A percentile compares a stretch with the other conserved stretches of the same genome.
Evolutionary conservation across 441 rosid species (phyloP).

Genomic region (Eruca vesicaria): DNA sequence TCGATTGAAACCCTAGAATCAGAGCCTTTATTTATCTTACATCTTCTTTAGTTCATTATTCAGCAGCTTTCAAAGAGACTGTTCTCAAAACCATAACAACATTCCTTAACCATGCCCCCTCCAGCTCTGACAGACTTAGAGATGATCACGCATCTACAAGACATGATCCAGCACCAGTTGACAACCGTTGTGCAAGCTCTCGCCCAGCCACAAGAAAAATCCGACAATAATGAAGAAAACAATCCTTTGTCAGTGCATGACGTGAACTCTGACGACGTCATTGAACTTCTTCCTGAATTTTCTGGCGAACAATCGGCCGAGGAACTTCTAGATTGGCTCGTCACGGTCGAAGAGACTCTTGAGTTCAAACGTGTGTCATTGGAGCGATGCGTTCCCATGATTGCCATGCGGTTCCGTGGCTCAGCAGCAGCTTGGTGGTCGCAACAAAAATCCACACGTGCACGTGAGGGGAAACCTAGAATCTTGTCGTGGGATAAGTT

Average conservation of each 20-base stretch:
- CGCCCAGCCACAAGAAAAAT: neutral
- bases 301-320: neutral
- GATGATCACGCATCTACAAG: neutral
- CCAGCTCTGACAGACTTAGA: neutral
- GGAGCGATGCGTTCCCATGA: neutral
- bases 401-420: neutral
- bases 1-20: too few species aligned
- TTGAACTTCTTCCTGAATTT: neutral
- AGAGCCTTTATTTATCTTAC: too few species aligned
- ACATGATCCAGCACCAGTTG: neutral
- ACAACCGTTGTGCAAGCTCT: neutral
- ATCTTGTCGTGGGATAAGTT: neutral
- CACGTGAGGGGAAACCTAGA: neutral
- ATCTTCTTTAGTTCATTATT: too few species aligned
- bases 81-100: neutral
- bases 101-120: neutral
- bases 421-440: neutral
- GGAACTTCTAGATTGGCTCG: neutral
- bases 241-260: neutral
- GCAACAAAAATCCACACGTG: neutral
- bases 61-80: too few species aligned
- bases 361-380: neutral
- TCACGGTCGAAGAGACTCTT: neutral
- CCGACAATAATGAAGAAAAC: neutral
- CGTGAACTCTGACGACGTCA: neutral